Conservation (phyloP, 73 alveolate genomes). For the Tetrahymena thermophila region DNA sequence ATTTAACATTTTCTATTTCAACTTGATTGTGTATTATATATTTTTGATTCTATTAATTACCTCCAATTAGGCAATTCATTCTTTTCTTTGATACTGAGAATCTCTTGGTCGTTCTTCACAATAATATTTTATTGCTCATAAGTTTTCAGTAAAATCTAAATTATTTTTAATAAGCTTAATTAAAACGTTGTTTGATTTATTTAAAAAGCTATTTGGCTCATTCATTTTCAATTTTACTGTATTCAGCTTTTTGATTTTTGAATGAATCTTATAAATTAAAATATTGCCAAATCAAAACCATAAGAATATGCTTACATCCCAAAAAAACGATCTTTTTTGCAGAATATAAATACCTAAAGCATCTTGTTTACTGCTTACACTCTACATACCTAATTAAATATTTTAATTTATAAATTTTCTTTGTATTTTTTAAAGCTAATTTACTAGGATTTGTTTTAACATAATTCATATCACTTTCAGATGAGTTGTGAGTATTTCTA, state of each 20-base stretch:
- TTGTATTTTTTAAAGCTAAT: background rate
- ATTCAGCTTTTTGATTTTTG: background rate
- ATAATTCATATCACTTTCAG: background rate
- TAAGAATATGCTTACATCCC: background rate
- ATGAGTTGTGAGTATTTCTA: background rate
- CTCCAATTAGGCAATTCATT: background rate
- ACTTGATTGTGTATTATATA: background rate
- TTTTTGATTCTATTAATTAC: background rate
- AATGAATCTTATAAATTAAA: too few relatives aligned
- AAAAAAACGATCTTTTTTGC: background rate
- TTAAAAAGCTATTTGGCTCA: background rate
- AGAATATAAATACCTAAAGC: background rate
- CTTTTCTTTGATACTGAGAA: background rate
- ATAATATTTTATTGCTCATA: background rate
- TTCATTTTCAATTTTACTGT: background rate
- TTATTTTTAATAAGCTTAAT: background rate
- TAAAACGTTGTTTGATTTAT: background rate
- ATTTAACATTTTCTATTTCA: too few relatives aligned
- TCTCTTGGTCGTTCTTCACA: background rate
- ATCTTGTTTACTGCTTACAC: background rate
- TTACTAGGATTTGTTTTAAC: background rate
- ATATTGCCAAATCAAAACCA: background rate
- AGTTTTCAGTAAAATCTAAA: background rate
- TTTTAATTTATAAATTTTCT: background rate
- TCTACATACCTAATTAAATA: background rate